Evolutionary conservation across 805 yeast genomes (phyloP), one percentile per base, ranked within the genome.

Genomic region (Clavispora vitiphila): DNA sequence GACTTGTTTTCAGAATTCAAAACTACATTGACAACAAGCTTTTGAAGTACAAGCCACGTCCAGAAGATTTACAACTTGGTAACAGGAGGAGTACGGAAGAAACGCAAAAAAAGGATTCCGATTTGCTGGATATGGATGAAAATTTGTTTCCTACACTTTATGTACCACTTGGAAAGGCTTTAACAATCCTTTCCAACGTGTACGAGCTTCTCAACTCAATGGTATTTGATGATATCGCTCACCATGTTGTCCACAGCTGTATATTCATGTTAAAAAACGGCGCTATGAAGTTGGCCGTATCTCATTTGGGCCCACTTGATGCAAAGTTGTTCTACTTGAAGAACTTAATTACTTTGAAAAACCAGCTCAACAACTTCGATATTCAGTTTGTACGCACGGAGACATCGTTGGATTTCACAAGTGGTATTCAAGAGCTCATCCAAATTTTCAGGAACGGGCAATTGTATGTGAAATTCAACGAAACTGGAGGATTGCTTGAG

Each of bases 161-260:
- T 57, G 79, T 86, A 11, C 96, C 96, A 1, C 65, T 88, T 35
- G 72, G 77, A 3, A 77, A 77, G 41, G 81, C 95, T 0, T 64
- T 89, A 34, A 74, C 82, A 1, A 63, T 91, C 5, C 65, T 90
- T 23, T 81, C 88, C 25, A 84, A 80, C 56, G 83, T 90, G 18
- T 86, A 87, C 56, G 95, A 86, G 53, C 67, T 89, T 53, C 76
- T 91, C 27, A 82, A 83, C 49, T 80, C 90, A 2, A 65, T 74
- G 10, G 85, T 88, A 2, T 91, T 90, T 64, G 96, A 88, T 58
- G 96, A 87, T 55, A 64, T 90, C 49, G 96, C 96, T 0, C 96
- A 88, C 58, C 79, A 84, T 42, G 81, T 88, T 39, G 85, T 91
- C 4, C 96, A 86, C 56, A 76, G 83, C 34, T 82, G 93, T 52